Percentiles rank a stretch among this genome's conserved stretches.
Evolutionary conservation across 1,139 yeast genomes (phyloP).

Genomic region (Suhomyces atakaporum): DNA sequence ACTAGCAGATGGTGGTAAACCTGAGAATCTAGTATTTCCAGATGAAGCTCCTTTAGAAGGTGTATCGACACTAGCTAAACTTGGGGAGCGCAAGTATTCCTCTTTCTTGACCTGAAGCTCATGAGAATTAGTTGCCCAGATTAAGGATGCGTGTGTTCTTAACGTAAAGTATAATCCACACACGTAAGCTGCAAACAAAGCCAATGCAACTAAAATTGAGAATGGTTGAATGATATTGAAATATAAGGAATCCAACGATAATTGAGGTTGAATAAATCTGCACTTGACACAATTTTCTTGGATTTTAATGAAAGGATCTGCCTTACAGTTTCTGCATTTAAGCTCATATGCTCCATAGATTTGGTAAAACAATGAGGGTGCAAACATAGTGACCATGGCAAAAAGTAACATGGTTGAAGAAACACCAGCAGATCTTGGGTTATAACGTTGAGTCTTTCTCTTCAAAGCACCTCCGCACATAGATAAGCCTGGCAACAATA

Average conservation of each 20-base stretch:
- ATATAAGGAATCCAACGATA: slow-evolving; percentile 67
- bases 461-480: slow-evolving; percentile 97
- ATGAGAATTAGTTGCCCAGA: slow-evolving; percentile 72
- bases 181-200: slow-evolving; percentile 81
- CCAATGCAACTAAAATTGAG: slow-evolving; percentile 75
- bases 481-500: slow-evolving; percentile 87
- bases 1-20: slow-evolving; percentile 16
- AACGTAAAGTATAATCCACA: slow-evolving; percentile 91
- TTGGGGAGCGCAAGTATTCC: slow-evolving; percentile 32
- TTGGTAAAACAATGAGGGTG: slow-evolving; percentile 89
- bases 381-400: slow-evolving; percentile 89
- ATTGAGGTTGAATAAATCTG: slow-evolving; percentile 75
- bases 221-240: slow-evolving; percentile 73
- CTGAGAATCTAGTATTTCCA: slow-evolving; percentile 4
- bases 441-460: slow-evolving; percentile 90
- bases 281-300: slow-evolving; percentile 63
- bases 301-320: slow-evolving; percentile 1
- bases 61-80: slow-evolving; percentile 34
- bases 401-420: slow-evolving; percentile 92
- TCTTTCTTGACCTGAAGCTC: slow-evolving; percentile 32
- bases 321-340: slow-evolving; percentile 57
- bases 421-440: slow-evolving; percentile 96
- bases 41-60: slow-evolving; percentile 10
- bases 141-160: slow-evolving; percentile 93
- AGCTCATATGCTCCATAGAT: slow-evolving; percentile 88